Conservation (phyloP, 2,329 filamentous ascomycete genomes). For the Calonectria ilicicola region DNA sequence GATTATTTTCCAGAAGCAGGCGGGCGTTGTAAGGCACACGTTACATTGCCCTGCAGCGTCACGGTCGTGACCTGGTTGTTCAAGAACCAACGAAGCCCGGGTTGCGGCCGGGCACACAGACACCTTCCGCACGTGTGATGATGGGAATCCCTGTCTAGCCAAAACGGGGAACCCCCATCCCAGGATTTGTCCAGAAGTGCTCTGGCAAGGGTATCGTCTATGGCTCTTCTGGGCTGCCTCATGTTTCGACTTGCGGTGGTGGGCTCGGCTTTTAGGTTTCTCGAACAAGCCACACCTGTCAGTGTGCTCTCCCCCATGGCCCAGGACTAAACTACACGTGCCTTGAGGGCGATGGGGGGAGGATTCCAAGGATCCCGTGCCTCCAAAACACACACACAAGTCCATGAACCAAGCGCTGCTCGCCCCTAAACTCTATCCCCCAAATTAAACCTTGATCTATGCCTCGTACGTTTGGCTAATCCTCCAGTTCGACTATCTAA, state of each 20-base stretch:
- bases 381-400: not conserved
- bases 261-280: conserved; percentile 18
- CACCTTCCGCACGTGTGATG: not conserved
- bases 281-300: not conserved
- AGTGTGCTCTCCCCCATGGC: not conserved
- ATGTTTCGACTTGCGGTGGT: conserved; percentile 44
- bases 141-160: conserved; percentile 6
- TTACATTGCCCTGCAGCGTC: not conserved
- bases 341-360: not conserved
- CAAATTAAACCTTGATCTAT: not conserved
- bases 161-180: conserved; percentile 4
- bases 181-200: conserved; percentile 6
- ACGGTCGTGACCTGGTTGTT: not conserved
- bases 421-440: not conserved
- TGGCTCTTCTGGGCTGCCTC: conserved; percentile 29
- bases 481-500: not conserved
- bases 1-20: not conserved
- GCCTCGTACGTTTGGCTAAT: conserved; percentile 1
- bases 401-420: not conserved
- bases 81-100: not conserved
- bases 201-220: conserved; percentile 17
- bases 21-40: not conserved
- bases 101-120: not conserved
- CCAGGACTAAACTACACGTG: not conserved
- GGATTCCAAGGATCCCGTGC: not conserved